A percentile compares a stretch with the other conserved stretches of the same genome.
Conservation (phyloP, 305 asterid genomes). For the Solanum hybrid region DNA sequence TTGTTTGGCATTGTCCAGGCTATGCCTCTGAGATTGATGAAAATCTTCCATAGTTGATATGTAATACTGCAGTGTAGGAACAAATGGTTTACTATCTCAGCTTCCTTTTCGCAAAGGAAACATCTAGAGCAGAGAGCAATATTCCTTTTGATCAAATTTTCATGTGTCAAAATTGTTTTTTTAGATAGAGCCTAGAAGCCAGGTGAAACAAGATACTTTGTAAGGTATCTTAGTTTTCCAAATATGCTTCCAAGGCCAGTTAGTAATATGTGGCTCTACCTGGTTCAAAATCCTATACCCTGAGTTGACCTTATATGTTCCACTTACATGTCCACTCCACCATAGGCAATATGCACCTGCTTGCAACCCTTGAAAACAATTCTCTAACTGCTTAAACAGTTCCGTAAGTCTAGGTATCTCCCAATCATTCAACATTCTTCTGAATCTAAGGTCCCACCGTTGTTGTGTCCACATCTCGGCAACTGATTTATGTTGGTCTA, state of each 20-base stretch:
- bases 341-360: background rate
- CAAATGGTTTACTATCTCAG: background rate
- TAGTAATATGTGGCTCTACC: background rate
- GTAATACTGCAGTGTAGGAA: background rate
- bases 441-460: background rate
- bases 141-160: background rate
- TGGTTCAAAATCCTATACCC: background rate
- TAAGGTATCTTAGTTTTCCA: background rate
- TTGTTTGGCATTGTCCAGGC: background rate
- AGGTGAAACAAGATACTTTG: background rate
- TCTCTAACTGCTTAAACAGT: background rate
- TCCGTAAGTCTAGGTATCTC: background rate
- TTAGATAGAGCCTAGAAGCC: background rate
- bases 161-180: background rate
- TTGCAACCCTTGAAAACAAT: background rate
- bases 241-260: background rate
- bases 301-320: background rate
- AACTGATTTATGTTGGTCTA: background rate
- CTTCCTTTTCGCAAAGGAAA: background rate
- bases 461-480: background rate
- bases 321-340: background rate
- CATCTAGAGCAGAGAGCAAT: background rate
- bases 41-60: background rate
- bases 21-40: background rate
- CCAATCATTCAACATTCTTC: background rate